Base-by-base conservation (phyloP, 2,329 filamentous ascomycete genomes). In the Rhynchosporium agropyri region DNA sequence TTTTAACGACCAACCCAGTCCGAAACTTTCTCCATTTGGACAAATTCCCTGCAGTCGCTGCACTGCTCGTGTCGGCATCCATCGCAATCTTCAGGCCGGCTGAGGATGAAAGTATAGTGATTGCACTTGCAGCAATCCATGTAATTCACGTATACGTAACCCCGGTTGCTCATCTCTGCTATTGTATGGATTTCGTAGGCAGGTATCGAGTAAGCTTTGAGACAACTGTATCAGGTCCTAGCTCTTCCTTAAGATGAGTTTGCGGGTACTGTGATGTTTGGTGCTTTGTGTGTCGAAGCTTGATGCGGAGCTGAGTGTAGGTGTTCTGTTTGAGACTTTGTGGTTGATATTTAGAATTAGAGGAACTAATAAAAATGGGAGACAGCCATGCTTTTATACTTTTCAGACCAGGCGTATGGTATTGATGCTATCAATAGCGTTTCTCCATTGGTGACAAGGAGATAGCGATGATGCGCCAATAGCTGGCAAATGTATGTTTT, bases 1-100 rank as follows among this genome's bases (percentile, higher is more conserved):
- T 31, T 36, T 15, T 36, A 51, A 13, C 28, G 48, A 51, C 48
- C 29, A 51, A 51, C 29, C 29, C 48, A 51, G 36, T 51, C 48
- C 28, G 48, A 51, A 15, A 51, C 36, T n/a, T 31, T 51, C 29
- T 51, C 48, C 48, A 12, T 33, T 31, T 36, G 48, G 29, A 12
- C n/a, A 36, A 7, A 51, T 15, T 51, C 29, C 29, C 48, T 31
- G 20, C 48, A 51, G 29, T 33, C n/a, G 4, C 13, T n/a, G 13
- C 48, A 51, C 26, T 51, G 48, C 4, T 12, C 36, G 9, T 51
- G 29, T n/a, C 48, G 29, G 29, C 48, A 51, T n/a, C 29, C 29
- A 51, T 51, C 48, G 20, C 48, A 51, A 2, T 51, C 48, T 4
- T 51, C 29, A 20, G 28, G 48, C 6, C 48, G 48, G 29, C 48